These are phyloP conservation scores for Gastrodia elata DNA, from an alignment of 106 monocot species.

Conservation along the genomic window DNA sequence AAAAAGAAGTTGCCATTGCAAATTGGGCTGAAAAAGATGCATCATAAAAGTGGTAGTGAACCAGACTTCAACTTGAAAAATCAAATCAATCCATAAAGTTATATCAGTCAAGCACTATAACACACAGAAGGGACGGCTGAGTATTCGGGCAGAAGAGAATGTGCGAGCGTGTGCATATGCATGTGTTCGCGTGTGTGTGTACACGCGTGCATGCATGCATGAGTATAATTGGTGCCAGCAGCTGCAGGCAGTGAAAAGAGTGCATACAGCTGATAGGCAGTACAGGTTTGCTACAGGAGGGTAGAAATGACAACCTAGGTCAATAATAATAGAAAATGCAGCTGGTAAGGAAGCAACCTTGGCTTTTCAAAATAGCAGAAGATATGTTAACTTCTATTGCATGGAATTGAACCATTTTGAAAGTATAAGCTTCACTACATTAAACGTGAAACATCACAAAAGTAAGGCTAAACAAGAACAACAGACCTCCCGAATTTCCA, in stretches of 20 bases:
- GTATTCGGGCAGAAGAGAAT: neutral
- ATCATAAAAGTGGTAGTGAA: neutral
- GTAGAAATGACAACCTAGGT: neutral
- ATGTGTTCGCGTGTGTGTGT: neutral
- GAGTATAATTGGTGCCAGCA: neutral
- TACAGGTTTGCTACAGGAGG: neutral
- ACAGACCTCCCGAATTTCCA: constrained; percentile 93
- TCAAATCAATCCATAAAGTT: neutral
- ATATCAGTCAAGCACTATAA: neutral
- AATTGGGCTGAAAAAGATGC: neutral
- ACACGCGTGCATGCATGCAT: neutral
- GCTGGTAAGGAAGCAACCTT: neutral
- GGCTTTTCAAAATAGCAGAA: neutral
- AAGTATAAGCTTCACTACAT: neutral
- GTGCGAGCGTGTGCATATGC: neutral
- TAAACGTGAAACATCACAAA: neutral
- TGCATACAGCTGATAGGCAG: neutral
- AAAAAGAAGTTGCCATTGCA: neutral
- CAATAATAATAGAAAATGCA: neutral
- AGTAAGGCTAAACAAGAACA: neutral
- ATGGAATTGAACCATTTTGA: constrained; percentile 1
- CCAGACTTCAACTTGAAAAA: neutral
- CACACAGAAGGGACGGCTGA: neutral
- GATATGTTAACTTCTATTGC: neutral
- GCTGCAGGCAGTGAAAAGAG: neutral